Conservation (phyloP, 768 basidiomycete species). For the Hemileccinum rubropunctum region DNA sequence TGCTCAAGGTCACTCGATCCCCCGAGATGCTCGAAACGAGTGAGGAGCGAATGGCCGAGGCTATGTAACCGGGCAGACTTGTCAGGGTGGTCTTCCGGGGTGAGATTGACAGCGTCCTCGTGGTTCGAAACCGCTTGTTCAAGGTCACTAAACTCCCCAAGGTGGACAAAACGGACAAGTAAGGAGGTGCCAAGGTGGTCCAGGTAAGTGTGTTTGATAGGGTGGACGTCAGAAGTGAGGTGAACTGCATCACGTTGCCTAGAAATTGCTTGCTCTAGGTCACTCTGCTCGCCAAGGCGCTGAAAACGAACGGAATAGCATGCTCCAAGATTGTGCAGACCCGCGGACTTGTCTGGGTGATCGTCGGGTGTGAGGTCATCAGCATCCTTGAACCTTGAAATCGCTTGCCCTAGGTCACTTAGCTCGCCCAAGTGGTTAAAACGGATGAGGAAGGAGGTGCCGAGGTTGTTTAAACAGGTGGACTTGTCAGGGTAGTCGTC, state of each 20-base stretch:
- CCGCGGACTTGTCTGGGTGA: background rate
- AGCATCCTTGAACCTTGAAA: background rate
- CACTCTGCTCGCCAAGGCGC: background rate
- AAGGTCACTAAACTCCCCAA: background rate
- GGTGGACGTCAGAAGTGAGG: background rate
- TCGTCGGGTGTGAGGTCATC: background rate
- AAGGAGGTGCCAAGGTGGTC: background rate
- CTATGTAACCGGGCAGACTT: background rate
- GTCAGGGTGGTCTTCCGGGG: background rate
- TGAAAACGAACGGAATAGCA: background rate
- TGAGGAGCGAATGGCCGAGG: background rate
- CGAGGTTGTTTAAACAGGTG: slow-evolving; percentile 2
- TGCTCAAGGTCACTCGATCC: background rate
- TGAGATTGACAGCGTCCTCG: background rate
- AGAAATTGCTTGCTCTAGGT: slow-evolving; percentile 1
- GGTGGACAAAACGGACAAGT: background rate
- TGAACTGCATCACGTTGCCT: background rate
- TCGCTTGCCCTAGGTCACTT: slow-evolving; percentile 3
- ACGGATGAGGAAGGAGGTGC: background rate
- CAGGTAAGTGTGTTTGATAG: background rate
- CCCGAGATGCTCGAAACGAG: slow-evolving; percentile 2
- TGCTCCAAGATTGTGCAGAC: background rate
- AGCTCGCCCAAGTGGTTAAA: background rate
- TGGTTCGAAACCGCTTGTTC: background rate
- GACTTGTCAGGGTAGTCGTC: background rate